Evolutionary conservation across 73 alveolate species (phyloP).

Genomic region (Strombidium stylifer): DNA sequence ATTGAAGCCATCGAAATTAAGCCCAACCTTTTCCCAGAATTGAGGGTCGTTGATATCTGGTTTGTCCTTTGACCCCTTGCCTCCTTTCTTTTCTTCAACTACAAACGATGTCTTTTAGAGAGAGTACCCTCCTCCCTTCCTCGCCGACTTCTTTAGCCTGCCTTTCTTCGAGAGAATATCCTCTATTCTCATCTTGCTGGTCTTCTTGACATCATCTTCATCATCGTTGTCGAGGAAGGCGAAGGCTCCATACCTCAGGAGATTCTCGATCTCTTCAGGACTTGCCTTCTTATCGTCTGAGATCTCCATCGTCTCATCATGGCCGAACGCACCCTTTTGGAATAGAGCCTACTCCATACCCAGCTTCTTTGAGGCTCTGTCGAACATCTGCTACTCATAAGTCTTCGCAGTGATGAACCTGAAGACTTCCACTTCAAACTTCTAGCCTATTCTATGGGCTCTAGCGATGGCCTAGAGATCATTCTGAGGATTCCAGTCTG

Average conservation of each 20-base stretch:
- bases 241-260: constrained; percentile 83
- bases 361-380: constrained; percentile 85
- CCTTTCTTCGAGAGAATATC: constrained; percentile 67
- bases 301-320: constrained; percentile 1
- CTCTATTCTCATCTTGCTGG: constrained; percentile 71
- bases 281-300: constrained; percentile 56
- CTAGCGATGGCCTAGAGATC: constrained; percentile 99
- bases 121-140: constrained; percentile 70
- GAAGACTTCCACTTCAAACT: constrained; percentile 95
- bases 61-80: constrained; percentile 71
- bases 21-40: constrained; percentile 83
- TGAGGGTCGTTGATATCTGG: constrained; percentile 82
- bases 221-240: constrained; percentile 70
- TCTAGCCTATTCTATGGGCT: constrained; percentile 99
- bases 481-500: constrained; percentile 99
- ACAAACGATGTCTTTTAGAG: constrained; percentile 74
- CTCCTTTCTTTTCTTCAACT: too few relatives aligned
- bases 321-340: constrained; percentile 66
- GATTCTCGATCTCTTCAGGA: constrained; percentile 83
- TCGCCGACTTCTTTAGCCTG: constrained; percentile 41
- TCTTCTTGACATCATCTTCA: constrained; percentile 46
- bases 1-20: constrained; percentile 49
- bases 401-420: constrained; percentile 94
- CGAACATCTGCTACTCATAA: constrained; percentile 97
- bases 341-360: constrained; percentile 94